Percentiles rank a stretch among this genome's conserved stretches.
phyloP scores from a whole-genome alignment of 1,284 basidiomycete species.

The Coriolopsis trogii region DNA sequence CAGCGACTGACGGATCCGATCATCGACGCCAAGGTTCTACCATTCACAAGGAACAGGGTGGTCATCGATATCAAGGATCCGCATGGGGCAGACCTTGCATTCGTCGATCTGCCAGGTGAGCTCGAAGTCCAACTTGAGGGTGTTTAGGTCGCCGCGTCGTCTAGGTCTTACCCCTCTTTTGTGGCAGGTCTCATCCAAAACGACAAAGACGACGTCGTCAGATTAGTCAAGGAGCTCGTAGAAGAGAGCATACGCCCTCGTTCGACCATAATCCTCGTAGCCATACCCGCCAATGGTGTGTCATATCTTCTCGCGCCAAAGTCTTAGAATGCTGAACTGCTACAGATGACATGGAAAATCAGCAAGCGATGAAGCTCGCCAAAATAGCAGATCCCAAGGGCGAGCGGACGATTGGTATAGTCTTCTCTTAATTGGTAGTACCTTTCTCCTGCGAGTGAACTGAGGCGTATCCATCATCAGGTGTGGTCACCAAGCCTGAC shows the following conservation, averaged over 20 bases:
- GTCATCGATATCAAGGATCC: slow-evolving; percentile 38
- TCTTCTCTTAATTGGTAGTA: neutral
- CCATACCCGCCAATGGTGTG: slow-evolving; percentile 60
- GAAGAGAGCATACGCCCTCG: slow-evolving; percentile 41
- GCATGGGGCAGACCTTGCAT: slow-evolving; percentile 48
- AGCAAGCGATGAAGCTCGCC: slow-evolving; percentile 54
- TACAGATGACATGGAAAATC: slow-evolving; percentile 64
- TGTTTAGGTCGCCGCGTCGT: neutral
- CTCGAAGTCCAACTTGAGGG: neutral
- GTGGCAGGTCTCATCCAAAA: slow-evolving; percentile 55
- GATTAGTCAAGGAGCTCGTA: slow-evolving; percentile 46
- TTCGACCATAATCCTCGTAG: slow-evolving; percentile 57
- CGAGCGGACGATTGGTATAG: slow-evolving; percentile 58
- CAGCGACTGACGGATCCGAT: slow-evolving; percentile 7
- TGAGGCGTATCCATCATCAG: slow-evolving; percentile 32
- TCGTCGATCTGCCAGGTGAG: slow-evolving; percentile 56
- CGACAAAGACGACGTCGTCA: slow-evolving; percentile 41
- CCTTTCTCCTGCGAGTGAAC: neutral
- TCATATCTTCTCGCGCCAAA: neutral
- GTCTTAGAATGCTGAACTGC: neutral
- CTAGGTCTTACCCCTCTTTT: neutral
- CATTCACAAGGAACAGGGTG: slow-evolving; percentile 32
- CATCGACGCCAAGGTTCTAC: slow-evolving; percentile 12
- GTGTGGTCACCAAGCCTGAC: slow-evolving; percentile 67
- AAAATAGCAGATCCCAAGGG: slow-evolving; percentile 51